Evolutionary conservation across 306 rosid species (phyloP).

Genomic region (Geum urbanum): DNA sequence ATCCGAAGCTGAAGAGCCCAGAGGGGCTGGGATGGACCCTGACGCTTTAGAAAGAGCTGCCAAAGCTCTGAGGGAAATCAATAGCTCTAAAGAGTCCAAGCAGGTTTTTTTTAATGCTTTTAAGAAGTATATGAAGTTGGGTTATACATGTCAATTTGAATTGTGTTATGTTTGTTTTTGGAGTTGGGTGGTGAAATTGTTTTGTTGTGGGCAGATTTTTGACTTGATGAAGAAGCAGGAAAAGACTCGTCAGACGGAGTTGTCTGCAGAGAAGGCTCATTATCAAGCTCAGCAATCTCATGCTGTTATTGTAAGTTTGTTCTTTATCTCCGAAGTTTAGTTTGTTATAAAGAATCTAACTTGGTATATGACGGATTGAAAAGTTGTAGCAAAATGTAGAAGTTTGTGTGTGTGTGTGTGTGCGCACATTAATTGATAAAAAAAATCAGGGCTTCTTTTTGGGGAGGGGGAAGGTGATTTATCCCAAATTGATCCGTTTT

Average conservation of each 20-base stretch:
- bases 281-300: conserved; percentile 68
- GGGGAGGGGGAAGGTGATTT: not conserved
- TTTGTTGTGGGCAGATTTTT: conserved; percentile 50
- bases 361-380: no score
- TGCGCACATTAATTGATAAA: no score
- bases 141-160: not conserved
- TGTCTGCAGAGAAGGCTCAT: conserved; percentile 76
- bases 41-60: conserved; percentile 87
- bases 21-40: conserved; percentile 75
- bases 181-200: conserved; percentile 5
- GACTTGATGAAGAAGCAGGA: conserved; percentile 82
- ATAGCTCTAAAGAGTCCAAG: conserved; percentile 52
- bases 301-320: conserved; percentile 58
- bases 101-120: conserved; percentile 33
- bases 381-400: no score
- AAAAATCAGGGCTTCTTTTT: no score
- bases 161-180: not conserved
- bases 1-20: conserved; percentile 57
- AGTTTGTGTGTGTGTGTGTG: no score
- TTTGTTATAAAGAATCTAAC: no score
- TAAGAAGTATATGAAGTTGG: not conserved
- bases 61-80: conserved; percentile 82
- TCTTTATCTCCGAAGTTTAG: not conserved
- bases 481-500: not conserved
- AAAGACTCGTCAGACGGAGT: conserved; percentile 65